Conservation (phyloP, 352 stramenopile genomes). For the Pythium volutum region DNA sequence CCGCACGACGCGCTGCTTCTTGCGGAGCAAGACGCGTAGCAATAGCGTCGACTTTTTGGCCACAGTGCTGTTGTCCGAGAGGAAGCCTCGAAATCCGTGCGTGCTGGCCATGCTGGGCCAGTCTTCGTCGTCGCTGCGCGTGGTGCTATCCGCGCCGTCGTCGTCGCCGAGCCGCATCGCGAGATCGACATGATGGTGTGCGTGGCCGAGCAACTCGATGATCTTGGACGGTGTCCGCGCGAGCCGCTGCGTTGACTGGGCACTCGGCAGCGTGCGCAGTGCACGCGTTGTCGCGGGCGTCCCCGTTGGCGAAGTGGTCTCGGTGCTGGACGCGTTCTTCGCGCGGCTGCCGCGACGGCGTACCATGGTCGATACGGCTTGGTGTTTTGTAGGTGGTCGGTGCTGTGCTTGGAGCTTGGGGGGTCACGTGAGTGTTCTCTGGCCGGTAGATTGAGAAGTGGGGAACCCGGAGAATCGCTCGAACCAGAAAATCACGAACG, state of each 20-base stretch:
- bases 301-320: background rate
- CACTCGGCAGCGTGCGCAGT: slow-evolving; percentile 19
- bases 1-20: slow-evolving; percentile 23
- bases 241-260: slow-evolving; percentile 12
- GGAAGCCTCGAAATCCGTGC: background rate
- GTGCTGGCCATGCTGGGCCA: slow-evolving; percentile 11
- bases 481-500: background rate
- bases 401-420: background rate
- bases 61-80: background rate
- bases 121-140: slow-evolving; percentile 4
- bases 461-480: background rate
- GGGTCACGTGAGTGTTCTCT: background rate
- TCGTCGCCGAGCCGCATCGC: slow-evolving; percentile 11
- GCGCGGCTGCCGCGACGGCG: slow-evolving; percentile 9
- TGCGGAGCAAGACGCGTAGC: slow-evolving; percentile 19
- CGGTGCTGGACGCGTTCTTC: slow-evolving; percentile 8
- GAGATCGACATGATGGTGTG: slow-evolving; percentile 31
- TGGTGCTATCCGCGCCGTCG: background rate
- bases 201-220: slow-evolving; percentile 29
- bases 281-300: background rate
- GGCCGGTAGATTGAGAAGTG: slow-evolving; percentile 16
- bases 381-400: background rate
- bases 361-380: background rate
- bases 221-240: slow-evolving; percentile 24
- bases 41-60: slow-evolving; percentile 1